Evolutionary conservation across 108 stramenopile species (phyloP).

Genomic region (Discostella pseudostelligera): DNA sequence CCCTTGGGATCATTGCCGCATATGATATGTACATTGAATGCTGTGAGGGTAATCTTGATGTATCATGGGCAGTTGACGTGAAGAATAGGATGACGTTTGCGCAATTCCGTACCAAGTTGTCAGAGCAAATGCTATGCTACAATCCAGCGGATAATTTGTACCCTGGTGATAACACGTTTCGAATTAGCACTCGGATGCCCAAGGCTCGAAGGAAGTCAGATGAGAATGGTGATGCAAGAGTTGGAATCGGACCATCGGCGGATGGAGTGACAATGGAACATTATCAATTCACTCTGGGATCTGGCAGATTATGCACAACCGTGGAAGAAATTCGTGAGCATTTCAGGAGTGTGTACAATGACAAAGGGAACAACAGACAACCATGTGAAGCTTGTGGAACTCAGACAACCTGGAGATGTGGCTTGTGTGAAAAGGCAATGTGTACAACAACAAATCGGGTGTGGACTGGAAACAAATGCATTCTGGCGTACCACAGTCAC

Average conservation of each 20-base stretch:
- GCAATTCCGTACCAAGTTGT: neutral
- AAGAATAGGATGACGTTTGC: neutral
- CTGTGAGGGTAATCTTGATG: constrained; percentile 12
- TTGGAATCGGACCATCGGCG: neutral
- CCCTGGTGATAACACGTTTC: neutral
- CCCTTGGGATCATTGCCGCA: constrained; percentile 9
- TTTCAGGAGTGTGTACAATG: neutral
- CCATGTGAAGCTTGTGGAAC: neutral
- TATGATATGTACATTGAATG: constrained; percentile 13
- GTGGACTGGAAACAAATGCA: no score
- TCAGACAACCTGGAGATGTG: neutral
- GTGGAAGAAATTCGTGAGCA: neutral
- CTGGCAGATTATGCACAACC: neutral
- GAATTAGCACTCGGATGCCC: neutral
- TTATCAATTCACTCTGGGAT: neutral
- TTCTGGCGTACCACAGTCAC: no score
- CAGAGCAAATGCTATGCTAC: constrained; percentile 1
- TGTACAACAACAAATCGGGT: no score
- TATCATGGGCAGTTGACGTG: neutral
- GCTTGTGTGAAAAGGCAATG: neutral
- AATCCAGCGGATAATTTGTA: neutral
- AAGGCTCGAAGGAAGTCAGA: neutral
- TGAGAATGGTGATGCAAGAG: neutral
- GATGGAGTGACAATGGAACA: neutral
- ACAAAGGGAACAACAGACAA: neutral